These are phyloP conservation scores for Exophiala lecanii-corni DNA, from an alignment of 2,329 filamentous ascomycete species.

Conservation along the genomic window DNA sequence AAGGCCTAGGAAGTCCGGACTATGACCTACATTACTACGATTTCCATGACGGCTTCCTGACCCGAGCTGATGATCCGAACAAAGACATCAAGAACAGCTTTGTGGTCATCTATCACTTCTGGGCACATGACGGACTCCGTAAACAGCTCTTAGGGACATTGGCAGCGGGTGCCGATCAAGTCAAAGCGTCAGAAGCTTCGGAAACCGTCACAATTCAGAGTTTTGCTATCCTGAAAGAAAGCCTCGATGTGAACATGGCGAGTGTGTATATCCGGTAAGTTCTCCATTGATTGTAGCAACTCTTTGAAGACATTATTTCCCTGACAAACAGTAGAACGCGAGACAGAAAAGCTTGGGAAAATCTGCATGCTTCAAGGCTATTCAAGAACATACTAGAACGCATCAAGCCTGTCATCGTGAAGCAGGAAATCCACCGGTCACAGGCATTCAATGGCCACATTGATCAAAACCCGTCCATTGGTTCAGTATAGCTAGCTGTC, in stretches of 20 bases:
- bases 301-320: too few species aligned
- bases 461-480: conserved; percentile 5
- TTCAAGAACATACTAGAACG: conserved; percentile 2
- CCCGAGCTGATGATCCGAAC: conserved; percentile 3
- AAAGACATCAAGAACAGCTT: conserved; percentile 10
- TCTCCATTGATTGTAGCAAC: too few species aligned
- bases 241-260: conserved; percentile 4
- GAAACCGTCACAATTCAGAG: conserved; percentile 1
- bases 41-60: conserved; percentile 4
- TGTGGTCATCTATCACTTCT: conserved; percentile 9
- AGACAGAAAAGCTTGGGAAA: conserved; percentile 8
- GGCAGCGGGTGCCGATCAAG: neutral
- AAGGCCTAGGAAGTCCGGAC: conserved; percentile 10
- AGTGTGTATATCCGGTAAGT: conserved; percentile 10
- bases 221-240: conserved; percentile 10
- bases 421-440: conserved; percentile 8
- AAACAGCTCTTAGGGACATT: conserved; percentile 12
- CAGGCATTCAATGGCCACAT: conserved; percentile 15
- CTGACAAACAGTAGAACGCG: too few species aligned
- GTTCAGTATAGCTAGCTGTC: neutral
- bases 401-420: neutral
- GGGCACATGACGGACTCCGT: conserved; percentile 3
- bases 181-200: neutral
- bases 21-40: conserved; percentile 15
- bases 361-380: neutral